These are phyloP conservation scores for Kodamaea plutei DNA, from an alignment of 1,139 yeast species.

Conservation along the genomic window DNA sequence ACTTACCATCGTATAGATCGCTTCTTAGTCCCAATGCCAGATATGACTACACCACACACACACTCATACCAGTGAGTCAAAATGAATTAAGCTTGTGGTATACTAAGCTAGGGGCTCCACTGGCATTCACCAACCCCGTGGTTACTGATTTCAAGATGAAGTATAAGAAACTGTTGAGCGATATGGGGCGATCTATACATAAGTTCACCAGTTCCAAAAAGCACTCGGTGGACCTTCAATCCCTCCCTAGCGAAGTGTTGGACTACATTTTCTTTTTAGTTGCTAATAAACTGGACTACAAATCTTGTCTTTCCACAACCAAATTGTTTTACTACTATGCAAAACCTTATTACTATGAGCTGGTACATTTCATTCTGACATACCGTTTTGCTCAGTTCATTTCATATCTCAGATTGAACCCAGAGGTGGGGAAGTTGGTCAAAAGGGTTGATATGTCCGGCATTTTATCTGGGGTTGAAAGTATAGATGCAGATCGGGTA, in stretches of 20 bases:
- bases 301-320: slow-evolving; percentile 46
- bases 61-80: slow-evolving; percentile 35
- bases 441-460: slow-evolving; percentile 54
- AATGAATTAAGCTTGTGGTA: slow-evolving; percentile 23
- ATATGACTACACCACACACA: slow-evolving; percentile 42
- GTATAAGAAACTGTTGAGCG: slow-evolving; percentile 39
- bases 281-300: slow-evolving; percentile 23
- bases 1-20: slow-evolving; percentile 45
- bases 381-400: slow-evolving; percentile 78
- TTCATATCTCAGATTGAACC: slow-evolving; percentile 53
- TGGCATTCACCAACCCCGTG: slow-evolving; percentile 12
- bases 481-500: slow-evolving; percentile 12
- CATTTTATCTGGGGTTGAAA: slow-evolving; percentile 45
- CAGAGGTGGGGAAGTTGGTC: slow-evolving; percentile 54
- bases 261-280: slow-evolving; percentile 31
- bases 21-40: slow-evolving; percentile 39
- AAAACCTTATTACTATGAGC: slow-evolving; percentile 50
- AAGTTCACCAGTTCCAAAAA: slow-evolving; percentile 5
- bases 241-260: slow-evolving; percentile 35
- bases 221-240: slow-evolving; percentile 14
- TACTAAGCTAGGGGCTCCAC: slow-evolving; percentile 10
- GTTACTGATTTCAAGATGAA: slow-evolving; percentile 34
- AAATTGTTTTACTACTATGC: slow-evolving; percentile 48
- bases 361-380: slow-evolving; percentile 59
- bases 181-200: slow-evolving; percentile 12